phyloP scores from a whole-genome alignment of 2,329 filamentous ascomycete genomes.

The Alternaria ethzedia region DNA sequence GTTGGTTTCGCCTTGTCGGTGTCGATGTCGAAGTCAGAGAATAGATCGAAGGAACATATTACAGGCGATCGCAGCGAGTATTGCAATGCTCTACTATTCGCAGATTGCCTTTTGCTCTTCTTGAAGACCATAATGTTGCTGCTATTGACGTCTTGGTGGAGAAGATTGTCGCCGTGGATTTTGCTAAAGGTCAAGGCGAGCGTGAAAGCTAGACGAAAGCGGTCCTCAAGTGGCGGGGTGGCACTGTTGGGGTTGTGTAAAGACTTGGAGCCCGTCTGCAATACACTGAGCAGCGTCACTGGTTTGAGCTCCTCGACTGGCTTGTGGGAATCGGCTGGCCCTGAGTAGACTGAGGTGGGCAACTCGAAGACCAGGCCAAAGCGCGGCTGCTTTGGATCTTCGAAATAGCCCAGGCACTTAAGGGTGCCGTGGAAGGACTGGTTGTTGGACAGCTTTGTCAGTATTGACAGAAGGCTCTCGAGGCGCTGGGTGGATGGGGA shows the following conservation, averaged over 20 bases:
- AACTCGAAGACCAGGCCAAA: conserved; percentile 79
- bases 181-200: conserved; percentile 75
- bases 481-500: conserved; percentile 55
- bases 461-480: conserved; percentile 47
- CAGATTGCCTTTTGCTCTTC: conserved; percentile 54
- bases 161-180: conserved; percentile 71
- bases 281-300: conserved; percentile 55
- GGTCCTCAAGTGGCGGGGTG: conserved; percentile 69
- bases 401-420: conserved; percentile 73
- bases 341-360: conserved; percentile 59
- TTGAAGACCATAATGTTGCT: conserved; percentile 71
- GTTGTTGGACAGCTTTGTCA: conserved; percentile 39
- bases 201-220: conserved; percentile 76
- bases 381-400: conserved; percentile 71
- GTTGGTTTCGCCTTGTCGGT: conserved; percentile 47
- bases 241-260: conserved; percentile 49
- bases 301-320: conserved; percentile 47
- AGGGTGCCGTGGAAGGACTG: conserved; percentile 53
- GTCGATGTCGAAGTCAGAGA: conserved; percentile 63
- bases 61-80: conserved; percentile 71
- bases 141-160: conserved; percentile 73
- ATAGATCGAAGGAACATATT: conserved; percentile 77
- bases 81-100: conserved; percentile 49
- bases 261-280: conserved; percentile 55
- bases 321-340: conserved; percentile 61